Evolutionary conservation across 495 filamentous ascomycete genomes (phyloP).

Genomic region (Aspergillus cristatus): DNA sequence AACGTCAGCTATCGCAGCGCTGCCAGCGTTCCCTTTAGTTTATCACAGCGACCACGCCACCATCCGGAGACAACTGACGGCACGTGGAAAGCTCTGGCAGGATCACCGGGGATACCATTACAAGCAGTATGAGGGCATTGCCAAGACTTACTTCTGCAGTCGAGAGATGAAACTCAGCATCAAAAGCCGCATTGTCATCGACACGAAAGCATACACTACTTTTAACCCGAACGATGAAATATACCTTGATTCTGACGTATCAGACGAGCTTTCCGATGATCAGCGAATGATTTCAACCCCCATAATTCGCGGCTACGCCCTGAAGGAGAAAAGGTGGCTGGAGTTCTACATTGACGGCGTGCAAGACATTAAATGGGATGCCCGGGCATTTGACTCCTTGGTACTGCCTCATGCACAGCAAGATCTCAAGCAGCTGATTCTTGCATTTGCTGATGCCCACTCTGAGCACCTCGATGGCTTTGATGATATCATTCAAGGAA

Average conservation of each 20-base stretch:
- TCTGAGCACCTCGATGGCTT: constrained; percentile 16
- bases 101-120: constrained; percentile 52
- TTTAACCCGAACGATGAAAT: constrained; percentile 28
- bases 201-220: constrained; percentile 29
- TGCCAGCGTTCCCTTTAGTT: constrained; percentile 47
- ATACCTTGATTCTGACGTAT: constrained; percentile 4
- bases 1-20: constrained; percentile 44
- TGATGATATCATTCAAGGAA: constrained; percentile 23
- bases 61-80: constrained; percentile 22
- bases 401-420: constrained; percentile 30
- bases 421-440: constrained; percentile 20
- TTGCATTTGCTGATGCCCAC: constrained; percentile 22
- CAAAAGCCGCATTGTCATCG: constrained; percentile 47
- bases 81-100: constrained; percentile 42
- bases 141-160: constrained; percentile 17
- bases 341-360: constrained; percentile 27
- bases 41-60: constrained; percentile 37
- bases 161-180: constrained; percentile 37
- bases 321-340: constrained; percentile 34
- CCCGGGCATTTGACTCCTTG: constrained; percentile 45
- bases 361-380: constrained; percentile 41
- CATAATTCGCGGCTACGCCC: constrained; percentile 17
- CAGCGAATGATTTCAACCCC: constrained; percentile 11
- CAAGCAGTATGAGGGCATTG: constrained; percentile 48
- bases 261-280: constrained; percentile 8